A percentile compares a stretch with the other conserved stretches of the same genome.
These are phyloP conservation scores for Zygoascus ofunaensis DNA, from an alignment of 805 yeast genomes.

Conservation along the genomic window DNA sequence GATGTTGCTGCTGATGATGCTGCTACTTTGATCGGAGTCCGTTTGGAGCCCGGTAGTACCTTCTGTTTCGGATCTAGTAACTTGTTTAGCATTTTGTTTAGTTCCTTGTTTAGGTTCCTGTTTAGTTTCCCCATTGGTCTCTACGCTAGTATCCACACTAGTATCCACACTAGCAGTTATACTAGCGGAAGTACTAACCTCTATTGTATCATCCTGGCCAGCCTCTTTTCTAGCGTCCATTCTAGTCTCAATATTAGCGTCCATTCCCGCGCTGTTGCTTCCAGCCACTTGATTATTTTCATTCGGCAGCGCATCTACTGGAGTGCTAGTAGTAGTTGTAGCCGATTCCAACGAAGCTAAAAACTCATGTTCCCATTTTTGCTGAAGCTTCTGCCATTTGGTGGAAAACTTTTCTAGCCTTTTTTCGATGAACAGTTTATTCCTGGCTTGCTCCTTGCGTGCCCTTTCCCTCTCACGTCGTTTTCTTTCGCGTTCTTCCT, in stretches of 20 bases:
- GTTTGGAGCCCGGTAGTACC: no score
- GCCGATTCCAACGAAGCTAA: not conserved
- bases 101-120: no score
- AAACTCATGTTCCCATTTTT: not conserved
- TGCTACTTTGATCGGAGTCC: no score
- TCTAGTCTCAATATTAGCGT: no score
- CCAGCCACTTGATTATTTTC: no score
- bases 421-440: constrained; percentile 1
- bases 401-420: not conserved
- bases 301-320: no score
- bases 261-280: no score
- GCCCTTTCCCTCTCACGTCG: not conserved
- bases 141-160: not conserved
- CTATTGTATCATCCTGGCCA: no score
- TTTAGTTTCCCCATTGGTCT: no score
- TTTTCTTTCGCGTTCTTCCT: constrained; percentile 9
- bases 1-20: no score
- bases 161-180: not conserved
- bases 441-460: not conserved
- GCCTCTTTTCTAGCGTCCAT: no score
- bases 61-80: not conserved
- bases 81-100: not conserved
- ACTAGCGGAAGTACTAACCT: not conserved
- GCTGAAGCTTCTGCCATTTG: not conserved
- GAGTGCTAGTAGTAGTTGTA: not conserved